Evolutionary conservation across 1,139 yeast species (phyloP).

Genomic region (Saccharomycopsis crataegensis): DNA sequence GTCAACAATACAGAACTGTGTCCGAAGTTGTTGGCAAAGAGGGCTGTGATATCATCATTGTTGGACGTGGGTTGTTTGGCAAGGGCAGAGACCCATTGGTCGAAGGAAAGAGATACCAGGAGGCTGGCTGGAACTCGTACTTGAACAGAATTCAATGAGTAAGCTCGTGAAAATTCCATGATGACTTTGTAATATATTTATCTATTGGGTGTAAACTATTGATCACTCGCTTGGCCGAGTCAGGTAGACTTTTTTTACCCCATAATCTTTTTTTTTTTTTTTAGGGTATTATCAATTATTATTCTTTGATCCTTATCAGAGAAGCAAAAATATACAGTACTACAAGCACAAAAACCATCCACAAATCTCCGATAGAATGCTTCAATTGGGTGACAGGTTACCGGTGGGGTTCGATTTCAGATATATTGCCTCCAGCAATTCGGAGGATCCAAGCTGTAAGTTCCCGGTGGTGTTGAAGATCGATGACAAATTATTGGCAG

Average conservation of each 20-base stretch:
- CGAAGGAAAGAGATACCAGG: constrained; percentile 83
- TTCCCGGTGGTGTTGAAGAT: constrained; percentile 24
- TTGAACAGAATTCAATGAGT: constrained; percentile 31
- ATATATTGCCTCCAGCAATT: constrained; percentile 4
- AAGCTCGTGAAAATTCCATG: background rate
- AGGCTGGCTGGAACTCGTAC: constrained; percentile 94
- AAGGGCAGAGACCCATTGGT: constrained; percentile 85
- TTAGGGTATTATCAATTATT: background rate
- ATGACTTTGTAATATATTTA: no score
- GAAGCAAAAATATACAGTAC: background rate
- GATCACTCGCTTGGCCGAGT: no score
- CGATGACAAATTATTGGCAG: constrained; percentile 25
- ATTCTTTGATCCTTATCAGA: background rate
- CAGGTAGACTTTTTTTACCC: background rate
- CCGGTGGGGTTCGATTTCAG: constrained; percentile 8
- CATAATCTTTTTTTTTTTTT: background rate
- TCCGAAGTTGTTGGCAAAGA: constrained; percentile 62
- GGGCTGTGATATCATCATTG: constrained; percentile 92
- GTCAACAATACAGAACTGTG: constrained; percentile 95
- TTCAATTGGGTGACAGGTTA: constrained; percentile 2
- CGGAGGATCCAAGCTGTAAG: constrained; percentile 21
- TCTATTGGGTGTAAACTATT: no score
- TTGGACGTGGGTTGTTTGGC: constrained; percentile 95
- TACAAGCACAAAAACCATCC: background rate
- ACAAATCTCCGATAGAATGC: background rate